A percentile compares a stretch with the other conserved stretches of the same genome.
phyloP scores from a whole-genome alignment of 768 basidiomycete genomes.

The Nevesoporus exiguus region DNA sequence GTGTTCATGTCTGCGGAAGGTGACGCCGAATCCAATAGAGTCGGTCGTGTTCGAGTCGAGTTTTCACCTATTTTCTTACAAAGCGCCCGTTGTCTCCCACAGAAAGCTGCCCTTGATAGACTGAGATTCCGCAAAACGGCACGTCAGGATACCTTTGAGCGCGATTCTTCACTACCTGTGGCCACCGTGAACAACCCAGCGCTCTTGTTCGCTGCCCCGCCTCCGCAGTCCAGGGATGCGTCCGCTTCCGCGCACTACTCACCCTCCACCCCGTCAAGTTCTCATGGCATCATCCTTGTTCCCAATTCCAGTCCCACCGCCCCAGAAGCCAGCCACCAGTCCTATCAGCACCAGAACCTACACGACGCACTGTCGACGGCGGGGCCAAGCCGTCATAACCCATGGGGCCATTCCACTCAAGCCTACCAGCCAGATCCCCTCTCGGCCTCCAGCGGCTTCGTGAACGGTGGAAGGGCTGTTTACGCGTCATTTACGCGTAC shows the following conservation, averaged over 20 bases:
- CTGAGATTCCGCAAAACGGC: conserved; percentile 47
- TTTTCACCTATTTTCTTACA: conserved; percentile 30
- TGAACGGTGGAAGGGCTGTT: conserved; percentile 37
- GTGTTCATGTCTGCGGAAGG: conserved; percentile 47
- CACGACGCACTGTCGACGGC: conserved; percentile 45
- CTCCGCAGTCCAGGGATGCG: conserved; percentile 73
- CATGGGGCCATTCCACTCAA: conserved; percentile 36
- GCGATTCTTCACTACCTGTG: conserved; percentile 45
- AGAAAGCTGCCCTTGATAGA: conserved; percentile 44
- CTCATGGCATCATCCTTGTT: conserved; percentile 59
- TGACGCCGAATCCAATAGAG: conserved; percentile 48
- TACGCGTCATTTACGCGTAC: conserved; percentile 55
- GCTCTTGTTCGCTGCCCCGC: conserved; percentile 35
- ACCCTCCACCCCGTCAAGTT: conserved; percentile 41
- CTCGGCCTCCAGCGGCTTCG: conserved; percentile 57
- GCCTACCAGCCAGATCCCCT: conserved; percentile 49
- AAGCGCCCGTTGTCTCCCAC: conserved; percentile 29
- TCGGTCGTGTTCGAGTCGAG: conserved; percentile 37
- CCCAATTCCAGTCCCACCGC: conserved; percentile 69
- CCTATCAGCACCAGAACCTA: conserved; percentile 34
- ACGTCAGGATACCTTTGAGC: conserved; percentile 29
- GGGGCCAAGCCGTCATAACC: conserved; percentile 35
- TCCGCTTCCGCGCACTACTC: conserved; percentile 63
- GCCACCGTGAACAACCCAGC: conserved; percentile 65
- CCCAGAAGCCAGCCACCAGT: conserved; percentile 37